These are phyloP conservation scores for Polygonum maritimum DNA, from an alignment of 148 eudicot genomes.

Conservation along the genomic window DNA sequence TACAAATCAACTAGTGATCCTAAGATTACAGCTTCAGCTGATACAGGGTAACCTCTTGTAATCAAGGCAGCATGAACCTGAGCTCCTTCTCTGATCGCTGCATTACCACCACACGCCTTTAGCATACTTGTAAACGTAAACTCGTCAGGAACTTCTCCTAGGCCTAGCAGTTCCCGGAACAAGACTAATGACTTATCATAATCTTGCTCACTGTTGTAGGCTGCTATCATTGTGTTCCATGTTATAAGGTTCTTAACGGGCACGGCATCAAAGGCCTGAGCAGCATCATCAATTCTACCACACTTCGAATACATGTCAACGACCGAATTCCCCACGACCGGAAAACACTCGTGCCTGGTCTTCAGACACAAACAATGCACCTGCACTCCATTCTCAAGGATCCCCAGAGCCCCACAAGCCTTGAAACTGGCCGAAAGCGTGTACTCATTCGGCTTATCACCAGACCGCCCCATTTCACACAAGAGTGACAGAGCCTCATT, in stretches of 20 bases:
- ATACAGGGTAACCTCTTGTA: slow-evolving; percentile 34
- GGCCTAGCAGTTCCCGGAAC: slow-evolving; percentile 36
- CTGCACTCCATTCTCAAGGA: slow-evolving; percentile 47
- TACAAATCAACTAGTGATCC: slow-evolving; percentile 79
- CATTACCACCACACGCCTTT: slow-evolving; percentile 54
- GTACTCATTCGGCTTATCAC: slow-evolving; percentile 57
- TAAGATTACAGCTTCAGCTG: slow-evolving; percentile 29
- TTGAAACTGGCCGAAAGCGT: slow-evolving; percentile 58
- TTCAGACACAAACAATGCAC: slow-evolving; percentile 55
- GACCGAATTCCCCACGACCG: slow-evolving; percentile 66
- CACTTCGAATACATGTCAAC: slow-evolving; percentile 80
- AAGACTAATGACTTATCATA: slow-evolving; percentile 30
- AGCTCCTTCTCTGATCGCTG: slow-evolving; percentile 35
- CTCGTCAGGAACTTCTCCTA: slow-evolving; percentile 51
- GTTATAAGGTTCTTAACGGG: slow-evolving; percentile 39
- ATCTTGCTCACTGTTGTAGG: slow-evolving; percentile 39
- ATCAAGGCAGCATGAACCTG: slow-evolving; percentile 62
- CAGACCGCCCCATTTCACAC: slow-evolving; percentile 36
- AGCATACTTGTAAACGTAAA: slow-evolving; percentile 66
- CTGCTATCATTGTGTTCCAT: slow-evolving; percentile 79
- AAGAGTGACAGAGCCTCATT: slow-evolving; percentile 32
- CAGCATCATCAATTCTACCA: slow-evolving; percentile 44
- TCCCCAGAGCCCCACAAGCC: slow-evolving; percentile 48
- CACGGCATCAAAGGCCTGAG: slow-evolving; percentile 37
- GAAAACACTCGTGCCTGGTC: slow-evolving; percentile 40